phyloP scores from a whole-genome alignment of 2,329 filamentous ascomycete species.

The Neopestalotiopsis rosae region DNA sequence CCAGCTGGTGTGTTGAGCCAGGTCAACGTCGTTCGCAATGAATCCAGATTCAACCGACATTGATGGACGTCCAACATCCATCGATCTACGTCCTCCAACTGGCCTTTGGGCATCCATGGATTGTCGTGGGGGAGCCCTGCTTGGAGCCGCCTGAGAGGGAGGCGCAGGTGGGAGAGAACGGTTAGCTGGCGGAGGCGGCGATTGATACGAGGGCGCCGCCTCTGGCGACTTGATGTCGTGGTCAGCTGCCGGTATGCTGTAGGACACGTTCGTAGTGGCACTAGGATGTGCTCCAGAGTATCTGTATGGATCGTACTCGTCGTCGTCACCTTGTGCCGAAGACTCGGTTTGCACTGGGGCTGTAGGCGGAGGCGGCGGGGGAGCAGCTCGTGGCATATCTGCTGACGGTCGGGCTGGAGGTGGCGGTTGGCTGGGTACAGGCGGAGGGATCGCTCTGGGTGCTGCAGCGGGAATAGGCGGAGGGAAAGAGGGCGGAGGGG shows the following conservation, averaged over 20 bases:
- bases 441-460: constrained; percentile 68
- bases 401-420: constrained; percentile 62
- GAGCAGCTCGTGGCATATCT: constrained; percentile 73
- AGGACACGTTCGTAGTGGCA: constrained; percentile 33
- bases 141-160: constrained; percentile 28
- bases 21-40: constrained; percentile 86
- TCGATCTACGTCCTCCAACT: constrained; percentile 62
- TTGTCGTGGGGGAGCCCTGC: constrained; percentile 53
- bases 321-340: constrained; percentile 49
- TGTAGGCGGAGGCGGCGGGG: constrained; percentile 52
- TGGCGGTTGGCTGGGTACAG: constrained; percentile 66
- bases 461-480: constrained; percentile 63
- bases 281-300: constrained; percentile 47
- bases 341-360: constrained; percentile 36
- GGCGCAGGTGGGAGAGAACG: constrained; percentile 49
- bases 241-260: constrained; percentile 46
- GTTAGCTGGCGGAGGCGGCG: constrained; percentile 51
- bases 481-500: constrained; percentile 47
- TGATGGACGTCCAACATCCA: constrained; percentile 75
- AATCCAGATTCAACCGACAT: constrained; percentile 73
- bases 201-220: constrained; percentile 49
- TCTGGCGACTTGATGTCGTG: constrained; percentile 55
- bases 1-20: constrained; percentile 78
- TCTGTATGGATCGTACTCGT: constrained; percentile 74
- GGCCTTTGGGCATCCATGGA: constrained; percentile 69